phyloP scores from a whole-genome alignment of 805 yeast species.

The Zygosaccharomyces bisporus region DNA sequence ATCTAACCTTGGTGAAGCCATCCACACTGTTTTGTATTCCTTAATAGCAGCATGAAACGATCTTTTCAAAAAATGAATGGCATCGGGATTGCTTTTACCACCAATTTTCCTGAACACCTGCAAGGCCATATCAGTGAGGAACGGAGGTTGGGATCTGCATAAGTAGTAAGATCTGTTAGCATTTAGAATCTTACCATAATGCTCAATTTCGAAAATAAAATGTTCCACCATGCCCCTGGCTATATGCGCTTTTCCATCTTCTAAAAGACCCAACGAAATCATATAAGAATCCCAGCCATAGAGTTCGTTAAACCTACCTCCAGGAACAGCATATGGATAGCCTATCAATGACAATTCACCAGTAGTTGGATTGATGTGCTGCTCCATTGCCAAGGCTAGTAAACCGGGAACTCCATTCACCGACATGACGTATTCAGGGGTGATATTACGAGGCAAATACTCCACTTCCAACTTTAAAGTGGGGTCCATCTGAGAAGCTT shows the following conservation, averaged over 20 bases:
- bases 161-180: constrained; percentile 91
- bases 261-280: constrained; percentile 77
- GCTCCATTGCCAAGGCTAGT: constrained; percentile 70
- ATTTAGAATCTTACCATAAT: constrained; percentile 89
- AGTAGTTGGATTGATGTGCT: constrained; percentile 46
- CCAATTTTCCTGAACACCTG: constrained; percentile 59
- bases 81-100: constrained; percentile 44
- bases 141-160: constrained; percentile 95
- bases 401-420: constrained; percentile 82
- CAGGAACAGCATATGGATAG: constrained; percentile 91
- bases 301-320: constrained; percentile 93
- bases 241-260: constrained; percentile 59
- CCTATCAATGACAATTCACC: constrained; percentile 54
- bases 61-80: constrained; percentile 58
- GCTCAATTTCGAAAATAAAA: constrained; percentile 81
- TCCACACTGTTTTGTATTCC: constrained; percentile 84
- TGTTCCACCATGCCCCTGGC: constrained; percentile 91
- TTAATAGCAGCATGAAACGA: constrained; percentile 76
- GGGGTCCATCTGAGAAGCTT: constrained; percentile 53
- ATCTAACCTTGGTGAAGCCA: constrained; percentile 67
- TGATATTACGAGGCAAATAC: constrained; percentile 67
- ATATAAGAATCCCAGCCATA: constrained; percentile 99
- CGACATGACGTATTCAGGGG: constrained; percentile 72
- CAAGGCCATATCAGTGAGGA: constrained; percentile 86
- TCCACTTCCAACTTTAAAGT: constrained; percentile 64